Evolutionary conservation across 768 basidiomycete species (phyloP), one percentile per base, ranked within the genome.

Genomic region (Leucocoprinus sp.): DNA sequence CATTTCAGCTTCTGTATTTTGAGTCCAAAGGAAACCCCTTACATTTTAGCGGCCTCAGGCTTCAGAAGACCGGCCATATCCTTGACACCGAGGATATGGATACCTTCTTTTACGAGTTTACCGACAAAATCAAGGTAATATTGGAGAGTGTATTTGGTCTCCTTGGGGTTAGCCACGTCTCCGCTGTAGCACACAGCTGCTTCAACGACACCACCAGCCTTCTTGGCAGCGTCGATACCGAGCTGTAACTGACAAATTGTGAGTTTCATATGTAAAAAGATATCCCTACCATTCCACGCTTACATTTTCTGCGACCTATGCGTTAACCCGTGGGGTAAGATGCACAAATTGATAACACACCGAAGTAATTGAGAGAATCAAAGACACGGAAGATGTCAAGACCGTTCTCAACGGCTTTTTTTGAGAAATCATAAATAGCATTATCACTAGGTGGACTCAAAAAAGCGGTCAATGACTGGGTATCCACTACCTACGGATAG

Each of bases 341-440:
- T 8, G 18, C 27, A 36, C 24, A 50, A 47, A 31, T 45, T 27
- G 14, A 28, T 17, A 37, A 70, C 80, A 42, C 65, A 84, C 93
- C 95, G 52, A 99, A 84, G 65, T 98, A 99, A 72, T 99, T 99
- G 66, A 99, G 70, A 23, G 96, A 97, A 64, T 99, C 96, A 56
- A 99, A 99, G 43, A 99, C 92, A 59, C 96, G 80, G 88, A 99
- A 99, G 62, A 99, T 99, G 66, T 99, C 96, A 39, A 98, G 78
- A 60, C 96, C 96, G 56, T 97, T 96, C 68, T 98, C 93, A n/a
- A 99, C 95, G 18, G 96, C 96, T 64, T 95, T 95, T 73, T 93
- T 95, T 50, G 90, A 96, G 71, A 99, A 99, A 64, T 96, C 96
- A 66, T 99, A 99, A 64, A 99, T 97, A 48, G 90, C 95, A 57